phyloP scores from a whole-genome alignment of 202 grass and related monocot genomes.

The Elaeis oleifera region DNA sequence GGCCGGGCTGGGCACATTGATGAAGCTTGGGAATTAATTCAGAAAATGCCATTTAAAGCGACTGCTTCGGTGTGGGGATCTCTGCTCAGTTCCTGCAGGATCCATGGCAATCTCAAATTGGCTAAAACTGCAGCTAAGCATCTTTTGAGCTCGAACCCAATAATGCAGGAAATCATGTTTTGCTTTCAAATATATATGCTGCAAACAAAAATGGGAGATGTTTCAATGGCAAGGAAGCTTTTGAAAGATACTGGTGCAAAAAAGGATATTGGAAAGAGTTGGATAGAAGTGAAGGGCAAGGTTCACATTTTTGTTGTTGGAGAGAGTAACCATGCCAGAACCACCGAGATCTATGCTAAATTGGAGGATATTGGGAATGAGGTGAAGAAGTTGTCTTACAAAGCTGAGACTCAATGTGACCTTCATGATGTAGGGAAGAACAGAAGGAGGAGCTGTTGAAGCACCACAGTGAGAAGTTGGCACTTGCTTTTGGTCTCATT shows the following conservation, averaged over 20 bases:
- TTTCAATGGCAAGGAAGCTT: conserved; percentile 34
- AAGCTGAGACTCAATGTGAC: conserved; percentile 8
- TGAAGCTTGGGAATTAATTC: conserved; percentile 24
- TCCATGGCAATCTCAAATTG: conserved; percentile 12
- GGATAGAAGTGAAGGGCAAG: conserved; percentile 41
- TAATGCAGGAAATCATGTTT: conserved; percentile 24
- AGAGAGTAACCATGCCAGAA: conserved; percentile 27
- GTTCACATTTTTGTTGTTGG: conserved; percentile 33
- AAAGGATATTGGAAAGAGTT: conserved; percentile 55
- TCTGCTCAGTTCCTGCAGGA: conserved; percentile 17
- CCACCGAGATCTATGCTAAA: conserved; percentile 12
- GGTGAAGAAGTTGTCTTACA: conserved; percentile 12
- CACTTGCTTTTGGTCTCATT: conserved; percentile 22
- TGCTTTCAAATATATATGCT: conserved; percentile 24
- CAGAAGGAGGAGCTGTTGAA: conserved; percentile 26
- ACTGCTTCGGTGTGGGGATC: conserved; percentile 22
- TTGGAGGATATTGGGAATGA: conserved; percentile 10
- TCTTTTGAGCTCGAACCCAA: conserved; percentile 25
- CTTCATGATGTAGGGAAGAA: conserved; percentile 43
- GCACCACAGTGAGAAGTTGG: conserved; percentile 29
- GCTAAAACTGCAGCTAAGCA: conserved; percentile 14
- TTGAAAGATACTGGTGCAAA: conserved; percentile 48
- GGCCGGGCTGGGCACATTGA: conserved; percentile 17
- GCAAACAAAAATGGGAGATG: conserved; percentile 19
- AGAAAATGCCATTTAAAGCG: conserved; percentile 9